Base-by-base conservation (phyloP, 192 early-diverging fungal genomes). In the Linnemannia zychae region DNA sequence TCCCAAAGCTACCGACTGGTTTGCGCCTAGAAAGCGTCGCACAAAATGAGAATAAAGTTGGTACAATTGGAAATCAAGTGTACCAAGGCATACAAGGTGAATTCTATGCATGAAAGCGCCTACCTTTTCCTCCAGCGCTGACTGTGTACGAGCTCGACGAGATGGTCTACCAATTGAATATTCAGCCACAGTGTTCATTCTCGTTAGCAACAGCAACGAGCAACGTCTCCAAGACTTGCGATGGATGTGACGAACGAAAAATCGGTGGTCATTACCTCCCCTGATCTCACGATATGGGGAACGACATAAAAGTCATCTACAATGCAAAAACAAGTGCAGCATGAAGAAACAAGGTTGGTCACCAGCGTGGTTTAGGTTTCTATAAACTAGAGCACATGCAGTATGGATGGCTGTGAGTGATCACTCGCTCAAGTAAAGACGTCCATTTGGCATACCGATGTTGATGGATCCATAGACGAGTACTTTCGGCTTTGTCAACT, bases 1-100 rank as follows among this genome's bases (percentile, higher is more conserved):
- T 48, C 95, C 95, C 15, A 96, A 85, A 17, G 98, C 97, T 9
- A 95, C 95, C 20, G 95, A 93, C 76, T 97, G 97, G 72, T 99
- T 99, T 13, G 97, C 95, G 11, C 98, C 95, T 92, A 44, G 1
- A 33, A 70, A 17, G 17, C 3, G 13, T 22, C 4, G 22, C 47
- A 37, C 20, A 33, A n/a, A 24, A 50, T 13, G 7, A 17, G 31
- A 28, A 47, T 16, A 18, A 11, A 83, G 44, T 57, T 36, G 69
- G 63, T 31, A 17, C 37, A 63, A 13, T 37, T 72, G 22, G 24
- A 36, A 38, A 68, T 53, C 31, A 24, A 69, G 16, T 46, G 7
- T 57, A 15, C 13, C 4, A 40, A 3, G 17, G 47, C 4, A 49
- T 12, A 40, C 7, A 75, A 22, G 9, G 5, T 3, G n/a, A 52